Evolutionary conservation across 75 land plant genomes (phyloP).

Genomic region (Pinus albicaulis): DNA sequence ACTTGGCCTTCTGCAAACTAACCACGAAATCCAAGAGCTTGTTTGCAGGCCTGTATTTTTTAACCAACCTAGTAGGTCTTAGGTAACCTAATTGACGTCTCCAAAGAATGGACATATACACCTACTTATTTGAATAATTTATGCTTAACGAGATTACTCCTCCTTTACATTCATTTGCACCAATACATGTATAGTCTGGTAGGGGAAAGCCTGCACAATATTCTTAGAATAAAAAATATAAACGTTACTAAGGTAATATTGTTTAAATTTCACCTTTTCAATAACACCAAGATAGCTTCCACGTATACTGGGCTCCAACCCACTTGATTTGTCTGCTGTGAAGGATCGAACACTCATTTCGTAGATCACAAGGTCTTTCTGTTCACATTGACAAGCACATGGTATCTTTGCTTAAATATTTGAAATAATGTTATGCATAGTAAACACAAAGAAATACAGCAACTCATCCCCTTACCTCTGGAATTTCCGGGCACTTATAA

Average conservation of each 20-base stretch:
- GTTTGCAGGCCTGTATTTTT: background rate
- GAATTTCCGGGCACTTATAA: conserved; percentile 63
- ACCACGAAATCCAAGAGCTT: background rate
- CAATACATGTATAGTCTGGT: background rate
- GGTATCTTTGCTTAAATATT: background rate
- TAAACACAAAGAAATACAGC: background rate
- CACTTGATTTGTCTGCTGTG: conserved; percentile 91
- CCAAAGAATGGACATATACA: background rate
- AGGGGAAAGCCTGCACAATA: background rate
- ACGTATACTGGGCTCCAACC: conserved; percentile 48
- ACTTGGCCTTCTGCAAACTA: background rate
- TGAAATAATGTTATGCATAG: conserved; percentile 1
- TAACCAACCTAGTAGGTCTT: too few relatives aligned
- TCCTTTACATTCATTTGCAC: background rate
- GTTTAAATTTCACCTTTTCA: conserved; percentile 55
- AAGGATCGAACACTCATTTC: conserved; percentile 98
- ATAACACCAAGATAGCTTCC: conserved; percentile 94
- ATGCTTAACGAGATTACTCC: background rate
- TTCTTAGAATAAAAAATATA: background rate
- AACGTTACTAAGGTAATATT: background rate
- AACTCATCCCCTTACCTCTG: conserved; percentile 54
- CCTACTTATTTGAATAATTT: background rate
- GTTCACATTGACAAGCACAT: conserved; percentile 12
- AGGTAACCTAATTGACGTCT: background rate
- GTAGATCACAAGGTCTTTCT: conserved; percentile 94